A percentile compares a stretch with the other conserved stretches of the same genome.
Evolutionary conservation across 495 filamentous ascomycete species (phyloP).

Genomic region (Aspergillus sparsus): DNA sequence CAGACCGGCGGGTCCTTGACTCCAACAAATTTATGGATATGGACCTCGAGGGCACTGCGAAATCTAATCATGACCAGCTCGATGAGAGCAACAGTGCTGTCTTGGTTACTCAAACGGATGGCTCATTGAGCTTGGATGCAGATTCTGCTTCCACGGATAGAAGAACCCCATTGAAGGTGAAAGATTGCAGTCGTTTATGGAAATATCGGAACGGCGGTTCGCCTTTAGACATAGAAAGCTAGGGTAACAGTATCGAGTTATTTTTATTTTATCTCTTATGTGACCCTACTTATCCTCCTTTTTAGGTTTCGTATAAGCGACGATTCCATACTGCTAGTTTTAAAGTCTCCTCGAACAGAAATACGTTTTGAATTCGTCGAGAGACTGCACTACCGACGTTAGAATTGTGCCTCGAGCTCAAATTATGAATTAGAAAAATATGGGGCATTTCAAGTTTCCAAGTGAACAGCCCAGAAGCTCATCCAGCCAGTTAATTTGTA

Average conservation of each 20-base stretch:
- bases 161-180: conserved; percentile 47
- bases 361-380: neutral
- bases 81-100: too few species aligned
- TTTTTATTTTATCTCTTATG: too few species aligned
- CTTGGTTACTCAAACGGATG: too few species aligned
- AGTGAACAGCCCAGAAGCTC: too few species aligned
- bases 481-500: too few species aligned
- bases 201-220: conserved; percentile 66
- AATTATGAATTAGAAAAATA: too few species aligned
- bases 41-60: conserved; percentile 18
- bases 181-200: conserved; percentile 73
- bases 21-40: conserved; percentile 41
- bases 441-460: too few species aligned
- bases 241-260: neutral
- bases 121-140: neutral
- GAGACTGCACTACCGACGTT: neutral
- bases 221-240: conserved; percentile 31
- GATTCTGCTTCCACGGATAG: neutral
- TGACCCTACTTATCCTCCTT: neutral
- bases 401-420: neutral
- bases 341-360: neutral
- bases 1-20: conserved; percentile 29
- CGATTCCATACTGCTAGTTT: neutral
- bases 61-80: neutral
- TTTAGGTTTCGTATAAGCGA: neutral